These are phyloP conservation scores for Calonectria fujianensis DNA, from an alignment of 2,329 filamentous ascomycete genomes.

Conservation along the genomic window DNA sequence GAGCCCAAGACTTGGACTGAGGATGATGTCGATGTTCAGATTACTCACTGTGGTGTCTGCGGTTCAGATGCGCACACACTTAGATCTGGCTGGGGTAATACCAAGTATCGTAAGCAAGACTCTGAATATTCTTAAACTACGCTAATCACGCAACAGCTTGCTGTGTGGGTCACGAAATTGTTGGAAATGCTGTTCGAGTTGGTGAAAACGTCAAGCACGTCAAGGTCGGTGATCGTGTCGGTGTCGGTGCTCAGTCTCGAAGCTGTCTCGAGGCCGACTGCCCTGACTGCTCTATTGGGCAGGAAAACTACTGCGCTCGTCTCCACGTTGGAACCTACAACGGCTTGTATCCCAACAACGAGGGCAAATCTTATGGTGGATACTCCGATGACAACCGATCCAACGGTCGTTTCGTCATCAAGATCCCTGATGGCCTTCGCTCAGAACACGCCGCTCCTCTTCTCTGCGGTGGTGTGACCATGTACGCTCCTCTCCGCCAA, in stretches of 20 bases:
- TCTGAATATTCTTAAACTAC: background rate
- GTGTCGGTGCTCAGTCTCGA: constrained; percentile 49
- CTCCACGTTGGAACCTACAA: constrained; percentile 75
- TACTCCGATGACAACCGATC: constrained; percentile 64
- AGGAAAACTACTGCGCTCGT: constrained; percentile 80
- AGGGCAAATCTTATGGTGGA: constrained; percentile 76
- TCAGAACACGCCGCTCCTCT: constrained; percentile 81
- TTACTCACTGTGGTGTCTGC: constrained; percentile 81
- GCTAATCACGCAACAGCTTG: constrained; percentile 58
- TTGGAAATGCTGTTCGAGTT: constrained; percentile 74
- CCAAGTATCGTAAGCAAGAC: constrained; percentile 23
- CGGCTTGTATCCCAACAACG: constrained; percentile 72
- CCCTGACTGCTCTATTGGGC: constrained; percentile 61
- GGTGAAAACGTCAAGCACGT: constrained; percentile 70
- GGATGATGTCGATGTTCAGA: constrained; percentile 78
- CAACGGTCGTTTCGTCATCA: constrained; percentile 66
- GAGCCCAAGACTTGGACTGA: constrained; percentile 80
- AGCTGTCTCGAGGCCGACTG: constrained; percentile 43
- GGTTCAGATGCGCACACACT: constrained; percentile 77
- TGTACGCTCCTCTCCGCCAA: constrained; percentile 81
- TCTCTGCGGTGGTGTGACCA: constrained; percentile 88
- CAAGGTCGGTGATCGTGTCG: constrained; percentile 77
- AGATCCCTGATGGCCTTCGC: constrained; percentile 82
- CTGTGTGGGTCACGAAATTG: constrained; percentile 80
- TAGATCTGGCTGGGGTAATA: constrained; percentile 69